phyloP scores from a whole-genome alignment of 1,139 yeast genomes.

The Arxiozyma bovina region DNA sequence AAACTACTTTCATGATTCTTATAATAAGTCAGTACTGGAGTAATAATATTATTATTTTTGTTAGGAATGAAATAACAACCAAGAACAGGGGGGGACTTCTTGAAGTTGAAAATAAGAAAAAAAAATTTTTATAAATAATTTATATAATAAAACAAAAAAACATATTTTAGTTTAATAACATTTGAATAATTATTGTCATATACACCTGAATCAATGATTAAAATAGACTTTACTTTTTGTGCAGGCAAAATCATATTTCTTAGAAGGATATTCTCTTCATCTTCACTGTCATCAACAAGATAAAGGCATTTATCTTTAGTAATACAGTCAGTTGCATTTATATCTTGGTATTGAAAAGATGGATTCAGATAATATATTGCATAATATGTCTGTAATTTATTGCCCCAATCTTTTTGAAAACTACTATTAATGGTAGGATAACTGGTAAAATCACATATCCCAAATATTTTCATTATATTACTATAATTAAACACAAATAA shows the following conservation, averaged over 20 bases:
- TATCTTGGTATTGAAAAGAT: conserved; percentile 37
- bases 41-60: conserved; percentile 30
- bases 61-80: conserved; percentile 41
- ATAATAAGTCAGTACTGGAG: conserved; percentile 46
- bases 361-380: conserved; percentile 75
- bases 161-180: conserved; percentile 43
- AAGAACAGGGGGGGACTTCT: conserved; percentile 40
- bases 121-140: no score
- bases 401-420: conserved; percentile 9
- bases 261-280: conserved; percentile 53
- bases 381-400: conserved; percentile 45
- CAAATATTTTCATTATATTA: conserved; percentile 41
- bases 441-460: conserved; percentile 28
- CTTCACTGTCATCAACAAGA: conserved; percentile 64
- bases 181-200: conserved; percentile 56
- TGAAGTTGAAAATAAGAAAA: conserved; percentile 3
- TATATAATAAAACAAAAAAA: no score
- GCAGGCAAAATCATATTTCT: conserved; percentile 48
- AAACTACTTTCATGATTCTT: conserved; percentile 39
- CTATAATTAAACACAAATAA: conserved; percentile 38
- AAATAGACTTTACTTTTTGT: conserved; percentile 46
- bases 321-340: conserved; percentile 15
- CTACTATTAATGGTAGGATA: conserved; percentile 9
- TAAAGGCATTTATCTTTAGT: conserved; percentile 29
- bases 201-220: conserved; percentile 59